Conservation (phyloP, 192 early-diverging fungal genomes). For the Coemansia sp. region DNA sequence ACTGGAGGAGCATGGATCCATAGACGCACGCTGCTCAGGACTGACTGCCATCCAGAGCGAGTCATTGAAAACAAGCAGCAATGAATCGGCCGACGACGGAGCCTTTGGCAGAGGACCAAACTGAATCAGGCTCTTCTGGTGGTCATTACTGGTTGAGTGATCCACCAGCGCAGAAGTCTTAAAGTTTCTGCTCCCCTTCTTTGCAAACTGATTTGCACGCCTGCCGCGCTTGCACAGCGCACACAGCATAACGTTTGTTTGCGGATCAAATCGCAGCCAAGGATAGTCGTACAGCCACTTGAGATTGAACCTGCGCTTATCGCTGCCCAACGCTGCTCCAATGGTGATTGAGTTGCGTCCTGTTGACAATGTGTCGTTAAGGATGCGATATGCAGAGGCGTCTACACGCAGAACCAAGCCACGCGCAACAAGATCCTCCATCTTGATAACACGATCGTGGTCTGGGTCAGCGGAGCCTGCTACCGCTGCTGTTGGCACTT, state of each 20-base stretch:
- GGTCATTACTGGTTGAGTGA: slow-evolving; percentile 50
- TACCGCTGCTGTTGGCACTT: background rate
- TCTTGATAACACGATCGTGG: slow-evolving; percentile 21
- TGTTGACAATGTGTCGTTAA: slow-evolving; percentile 12
- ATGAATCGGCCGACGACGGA: background rate
- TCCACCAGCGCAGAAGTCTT: slow-evolving; percentile 52
- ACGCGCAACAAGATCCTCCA: slow-evolving; percentile 41
- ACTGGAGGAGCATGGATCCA: background rate
- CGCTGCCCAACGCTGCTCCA: slow-evolving; percentile 41
- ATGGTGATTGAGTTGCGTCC: slow-evolving; percentile 49
- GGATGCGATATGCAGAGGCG: slow-evolving; percentile 15
- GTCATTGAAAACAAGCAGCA: slow-evolving; percentile 16
- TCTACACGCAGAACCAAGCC: slow-evolving; percentile 14
- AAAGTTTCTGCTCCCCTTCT: slow-evolving; percentile 48
- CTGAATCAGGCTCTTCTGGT: slow-evolving; percentile 37
- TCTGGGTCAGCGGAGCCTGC: slow-evolving; percentile 8
- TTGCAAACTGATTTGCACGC: slow-evolving; percentile 52
- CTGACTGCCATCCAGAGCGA: slow-evolving; percentile 24
- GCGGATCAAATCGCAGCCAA: slow-evolving; percentile 46
- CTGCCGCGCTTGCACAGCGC: slow-evolving; percentile 38
- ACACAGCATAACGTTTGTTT: slow-evolving; percentile 45
- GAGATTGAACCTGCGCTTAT: slow-evolving; percentile 52
- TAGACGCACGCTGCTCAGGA: background rate
- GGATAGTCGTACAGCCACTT: slow-evolving; percentile 53
- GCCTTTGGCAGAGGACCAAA: slow-evolving; percentile 5